Base-by-base conservation (phyloP, 352 stramenopile species). In the Blastocystis sp. region DNA sequence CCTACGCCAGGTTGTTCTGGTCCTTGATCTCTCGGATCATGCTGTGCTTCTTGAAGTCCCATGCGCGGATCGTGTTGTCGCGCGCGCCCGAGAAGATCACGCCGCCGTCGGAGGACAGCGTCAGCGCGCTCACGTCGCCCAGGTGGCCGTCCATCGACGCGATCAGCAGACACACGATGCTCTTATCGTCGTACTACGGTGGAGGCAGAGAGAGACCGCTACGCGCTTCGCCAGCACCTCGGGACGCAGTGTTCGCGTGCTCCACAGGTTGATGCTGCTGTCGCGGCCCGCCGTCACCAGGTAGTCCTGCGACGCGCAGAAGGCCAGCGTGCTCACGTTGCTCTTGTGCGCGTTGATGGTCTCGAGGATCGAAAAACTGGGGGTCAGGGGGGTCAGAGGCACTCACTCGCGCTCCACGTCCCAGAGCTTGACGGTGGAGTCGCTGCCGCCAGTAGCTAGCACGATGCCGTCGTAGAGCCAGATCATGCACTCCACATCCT, bases 1-100 rank as follows among this genome's bases (percentile, higher is more conserved):
- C 11, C 21, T 45, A 77, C 65, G n/a, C n/a, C 43, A 87, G 40
- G 7, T 87, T 74, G 43, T 87, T 87, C 24, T 64, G 62, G 45
- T 87, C 77, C 43, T 87, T 87, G 11, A 87, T 48, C 52, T 87
- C 77, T 19, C 77, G 77, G 45, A 87, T 87, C 34, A 52, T 71
- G 2, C 19, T 87, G 52, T 78, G 62, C 43, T 48, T 45, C 7
- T 76, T 74, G n/a, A 76, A 24, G 57, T 78, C 59, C 77, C 77
- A 87, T 38, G 48, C 77, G 45, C 77, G 77, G 48, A 87, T 87
- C 24, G 62, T 78, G 63, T 87, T 87, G 43, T 87, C 77, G 42
- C n/a, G n/a, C n/a, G n/a, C n/a, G n/a, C n/a, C n/a, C n/a, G n/a
- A n/a, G n/a, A n/a, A n/a, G n/a, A n/a, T n/a, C n/a, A n/a, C n/a